phyloP scores from a whole-genome alignment of 1,139 yeast species.

The Candida pseudocylindracea region DNA sequence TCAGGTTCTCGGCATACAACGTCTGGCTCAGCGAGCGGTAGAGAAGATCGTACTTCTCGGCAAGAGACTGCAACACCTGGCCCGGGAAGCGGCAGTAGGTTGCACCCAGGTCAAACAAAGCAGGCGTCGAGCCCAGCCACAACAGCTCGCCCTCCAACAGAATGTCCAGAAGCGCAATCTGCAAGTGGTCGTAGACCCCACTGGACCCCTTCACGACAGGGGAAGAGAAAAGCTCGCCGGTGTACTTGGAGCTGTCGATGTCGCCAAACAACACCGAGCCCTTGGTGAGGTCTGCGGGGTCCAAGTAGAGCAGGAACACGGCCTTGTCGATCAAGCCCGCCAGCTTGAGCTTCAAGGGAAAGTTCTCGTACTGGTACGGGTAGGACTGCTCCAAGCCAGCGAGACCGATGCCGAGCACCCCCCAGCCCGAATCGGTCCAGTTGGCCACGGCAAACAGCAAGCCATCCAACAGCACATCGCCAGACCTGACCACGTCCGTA shows the following conservation, averaged over 20 bases:
- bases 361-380: conserved; percentile 19
- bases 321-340: conserved; percentile 24
- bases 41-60: too few relatives aligned
- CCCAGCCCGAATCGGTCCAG: conserved; percentile 1
- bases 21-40: too few relatives aligned
- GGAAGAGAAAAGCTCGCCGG: conserved; percentile 17
- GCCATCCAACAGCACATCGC: conserved; percentile 8
- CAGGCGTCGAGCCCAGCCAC: too few relatives aligned
- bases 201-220: too few relatives aligned
- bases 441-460: background rate
- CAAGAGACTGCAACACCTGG: too few relatives aligned
- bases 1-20: too few relatives aligned
- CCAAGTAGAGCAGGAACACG: conserved; percentile 30
- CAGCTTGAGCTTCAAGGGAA: conserved; percentile 30
- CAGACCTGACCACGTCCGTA: too few relatives aligned
- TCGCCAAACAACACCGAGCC: conserved; percentile 41
- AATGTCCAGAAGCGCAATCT: too few relatives aligned
- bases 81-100: too few relatives aligned
- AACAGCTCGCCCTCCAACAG: too few relatives aligned
- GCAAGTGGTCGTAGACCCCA: too few relatives aligned
- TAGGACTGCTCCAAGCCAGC: conserved; percentile 23
- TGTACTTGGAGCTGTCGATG: conserved; percentile 26
- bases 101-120: too few relatives aligned
- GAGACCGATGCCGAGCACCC: conserved; percentile 2
- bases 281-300: conserved; percentile 8